A percentile compares a stretch with the other conserved stretches of the same genome.
Conservation (phyloP, 148 eudicot genomes). For the Cornus suecica region DNA sequence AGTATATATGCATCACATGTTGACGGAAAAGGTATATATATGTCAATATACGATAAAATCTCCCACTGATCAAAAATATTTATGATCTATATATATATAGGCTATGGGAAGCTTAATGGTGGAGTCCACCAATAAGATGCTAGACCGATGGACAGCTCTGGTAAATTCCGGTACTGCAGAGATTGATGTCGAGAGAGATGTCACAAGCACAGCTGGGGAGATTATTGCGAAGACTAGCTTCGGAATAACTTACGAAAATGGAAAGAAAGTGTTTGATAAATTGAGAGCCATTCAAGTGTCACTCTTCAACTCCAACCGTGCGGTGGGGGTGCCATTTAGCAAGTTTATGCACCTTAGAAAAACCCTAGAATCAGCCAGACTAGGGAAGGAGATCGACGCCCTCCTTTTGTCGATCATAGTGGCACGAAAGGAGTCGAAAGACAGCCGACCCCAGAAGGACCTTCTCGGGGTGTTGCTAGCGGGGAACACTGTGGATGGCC, state of each 20-base stretch:
- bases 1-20: no score
- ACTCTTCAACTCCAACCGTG: slow-evolving; percentile 66
- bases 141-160: slow-evolving; percentile 50
- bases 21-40: neutral
- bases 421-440: slow-evolving; percentile 36
- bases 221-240: slow-evolving; percentile 83
- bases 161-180: slow-evolving; percentile 39
- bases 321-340: slow-evolving; percentile 81
- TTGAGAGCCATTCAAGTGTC: slow-evolving; percentile 61
- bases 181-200: slow-evolving; percentile 73
- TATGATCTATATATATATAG: slow-evolving; percentile 26
- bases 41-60: neutral
- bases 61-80: neutral
- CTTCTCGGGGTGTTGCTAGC: slow-evolving; percentile 65
- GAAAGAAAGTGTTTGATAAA: slow-evolving; percentile 46
- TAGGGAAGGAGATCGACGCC: slow-evolving; percentile 71
- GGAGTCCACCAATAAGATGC: slow-evolving; percentile 62
- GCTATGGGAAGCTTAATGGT: slow-evolving; percentile 78
- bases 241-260: slow-evolving; percentile 54
- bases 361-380: slow-evolving; percentile 51
- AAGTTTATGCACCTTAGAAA: slow-evolving; percentile 39
- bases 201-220: slow-evolving; percentile 66
- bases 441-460: slow-evolving; percentile 38
- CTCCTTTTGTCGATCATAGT: slow-evolving; percentile 53
- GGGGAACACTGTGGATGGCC: slow-evolving; percentile 26